Conservation (phyloP, 2,329 filamentous ascomycete genomes). For the Pseudogymnoascus destructans region DNA sequence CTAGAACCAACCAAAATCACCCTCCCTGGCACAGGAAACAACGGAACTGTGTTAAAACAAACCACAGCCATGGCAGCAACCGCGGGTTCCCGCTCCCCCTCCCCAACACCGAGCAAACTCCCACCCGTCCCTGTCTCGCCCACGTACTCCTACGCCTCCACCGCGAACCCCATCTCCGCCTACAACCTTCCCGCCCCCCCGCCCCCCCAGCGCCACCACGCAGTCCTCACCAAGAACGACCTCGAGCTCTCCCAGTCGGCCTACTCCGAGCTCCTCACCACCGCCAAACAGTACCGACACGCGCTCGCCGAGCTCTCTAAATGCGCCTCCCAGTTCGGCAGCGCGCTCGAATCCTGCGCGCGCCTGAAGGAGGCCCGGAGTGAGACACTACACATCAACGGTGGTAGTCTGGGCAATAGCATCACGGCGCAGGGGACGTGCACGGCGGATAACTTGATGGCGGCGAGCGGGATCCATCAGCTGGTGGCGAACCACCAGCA, state of each 20-base stretch:
- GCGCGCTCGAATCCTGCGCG: conserved; percentile 54
- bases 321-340: conserved; percentile 50
- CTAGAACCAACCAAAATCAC: neutral
- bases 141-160: conserved; percentile 50
- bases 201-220: conserved; percentile 43
- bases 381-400: conserved; percentile 36
- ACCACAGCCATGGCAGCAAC: conserved; percentile 14
- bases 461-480: conserved; percentile 52
- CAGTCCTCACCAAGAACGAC: conserved; percentile 49
- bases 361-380: conserved; percentile 53
- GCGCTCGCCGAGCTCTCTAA: conserved; percentile 48
- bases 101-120: conserved; percentile 42
- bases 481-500: conserved; percentile 58
- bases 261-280: conserved; percentile 47
- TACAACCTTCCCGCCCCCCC: conserved; percentile 44
- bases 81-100: conserved; percentile 26
- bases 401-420: conserved; percentile 24
- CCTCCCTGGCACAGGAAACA: neutral
- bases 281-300: conserved; percentile 50
- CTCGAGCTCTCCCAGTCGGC: conserved; percentile 48
- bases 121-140: conserved; percentile 50
- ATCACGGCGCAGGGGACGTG: conserved; percentile 39
- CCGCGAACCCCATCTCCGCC: conserved; percentile 44
- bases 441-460: conserved; percentile 50
- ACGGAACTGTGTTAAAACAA: conserved; percentile 9